Base-by-base conservation (phyloP, 1,284 basidiomycete genomes). In the Pseudozyma hubeiensis region DNA sequence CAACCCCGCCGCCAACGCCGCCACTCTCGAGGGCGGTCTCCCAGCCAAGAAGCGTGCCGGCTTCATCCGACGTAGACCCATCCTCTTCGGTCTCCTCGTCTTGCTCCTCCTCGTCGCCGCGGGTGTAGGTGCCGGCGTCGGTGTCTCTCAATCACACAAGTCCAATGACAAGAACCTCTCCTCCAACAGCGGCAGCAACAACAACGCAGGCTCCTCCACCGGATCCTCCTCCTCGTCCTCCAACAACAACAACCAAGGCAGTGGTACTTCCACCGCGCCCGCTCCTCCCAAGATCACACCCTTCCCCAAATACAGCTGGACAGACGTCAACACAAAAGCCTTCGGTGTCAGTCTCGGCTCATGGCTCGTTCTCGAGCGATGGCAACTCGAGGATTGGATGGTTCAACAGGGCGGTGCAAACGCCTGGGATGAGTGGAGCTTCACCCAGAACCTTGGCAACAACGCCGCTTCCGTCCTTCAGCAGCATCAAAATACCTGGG, bases 301-400 rank as follows among this genome's bases (percentile, higher is more conserved):
- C 11, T 72, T 84, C 43, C 49, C 79, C 3, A 57, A 51, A 24
- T 84, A 80, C 78, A 77, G 77, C 76, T 80, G 81, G 75, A 81
- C 79, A 24, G 78, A 80, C 46, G 55, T 75, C 50, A 75, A 77
- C 52, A 66, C 71, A 16, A 84, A 84, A 61, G 80, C 79, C 17
- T 76, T 71, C 49, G 83, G 83, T 39, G 78, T 76, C 53, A 80
- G 76, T 40, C 72, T 84, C 16, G 83, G 83, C 31, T 80, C 78
- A 48, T 82, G 78, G 79, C 73, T 84, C 48, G 59, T 83, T 10
- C 65, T 84, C 37, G 81, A 84, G 64, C 77, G 84, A 51, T 86
- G 86, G 86, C 83, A 86, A 78, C 63, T 81, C 45, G 85, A 86
- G 56, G 84, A 85, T 62, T 86, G 85, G 85, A 83, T 86, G 69